Evolutionary conservation across 257 asterid genomes (phyloP).

Genomic region (Lycium barbarum): DNA sequence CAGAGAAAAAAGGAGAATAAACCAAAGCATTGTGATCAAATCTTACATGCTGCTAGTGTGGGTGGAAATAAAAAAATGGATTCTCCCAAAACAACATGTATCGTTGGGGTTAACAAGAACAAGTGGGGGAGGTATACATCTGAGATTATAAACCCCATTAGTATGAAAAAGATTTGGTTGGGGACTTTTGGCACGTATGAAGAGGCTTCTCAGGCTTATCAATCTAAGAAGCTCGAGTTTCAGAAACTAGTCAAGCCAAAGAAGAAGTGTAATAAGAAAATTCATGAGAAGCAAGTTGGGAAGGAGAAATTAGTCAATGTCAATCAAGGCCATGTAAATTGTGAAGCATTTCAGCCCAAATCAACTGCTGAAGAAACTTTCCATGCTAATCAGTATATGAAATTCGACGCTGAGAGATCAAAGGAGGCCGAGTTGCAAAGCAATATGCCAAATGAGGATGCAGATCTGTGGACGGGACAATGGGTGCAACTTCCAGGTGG

Average conservation of each 20-base stretch:
- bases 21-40: neutral
- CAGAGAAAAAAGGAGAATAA: neutral
- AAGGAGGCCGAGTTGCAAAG: slow-evolving; percentile 1
- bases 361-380: slow-evolving; percentile 4
- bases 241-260: neutral
- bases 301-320: neutral
- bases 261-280: neutral
- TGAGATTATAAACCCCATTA: slow-evolving; percentile 15
- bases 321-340: neutral
- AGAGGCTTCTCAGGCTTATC: slow-evolving; percentile 19
- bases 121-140: slow-evolving; percentile 8
- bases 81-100: slow-evolving; percentile 1
- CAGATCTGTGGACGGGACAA: neutral
- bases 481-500: slow-evolving; percentile 24
- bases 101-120: slow-evolving; percentile 20
- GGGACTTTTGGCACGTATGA: slow-evolving; percentile 8
- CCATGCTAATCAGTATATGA: neutral
- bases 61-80: neutral
- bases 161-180: slow-evolving; percentile 11
- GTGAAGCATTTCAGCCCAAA: neutral
- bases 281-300: slow-evolving; percentile 2
- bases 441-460: neutral
- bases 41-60: neutral
- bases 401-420: neutral
- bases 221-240: slow-evolving; percentile 14